Conservation (phyloP, 805 yeast genomes). For the Starmera dryadoides region DNA sequence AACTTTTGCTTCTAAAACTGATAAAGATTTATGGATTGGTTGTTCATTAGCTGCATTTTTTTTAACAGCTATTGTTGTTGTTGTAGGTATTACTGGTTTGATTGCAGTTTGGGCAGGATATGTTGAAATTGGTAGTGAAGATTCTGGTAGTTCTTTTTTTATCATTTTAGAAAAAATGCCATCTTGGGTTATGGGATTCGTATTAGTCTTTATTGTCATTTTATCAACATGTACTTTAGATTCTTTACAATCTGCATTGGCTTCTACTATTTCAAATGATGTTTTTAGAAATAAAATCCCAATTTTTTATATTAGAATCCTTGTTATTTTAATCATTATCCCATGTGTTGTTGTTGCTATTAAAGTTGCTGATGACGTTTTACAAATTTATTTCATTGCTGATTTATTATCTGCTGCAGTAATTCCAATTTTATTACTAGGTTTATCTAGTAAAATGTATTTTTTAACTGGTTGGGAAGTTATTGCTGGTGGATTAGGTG, state of each 20-base stretch:
- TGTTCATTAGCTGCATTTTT: conserved; percentile 68
- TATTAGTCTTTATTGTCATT: conserved; percentile 63
- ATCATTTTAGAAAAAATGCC: conserved; percentile 67
- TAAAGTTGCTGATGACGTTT: conserved; percentile 71
- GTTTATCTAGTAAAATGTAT: conserved; percentile 60
- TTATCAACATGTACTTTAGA: conserved; percentile 87
- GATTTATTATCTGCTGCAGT: conserved; percentile 84
- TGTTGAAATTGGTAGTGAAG: conserved; percentile 33
- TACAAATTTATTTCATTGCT: conserved; percentile 84
- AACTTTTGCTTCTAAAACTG: conserved; percentile 80
- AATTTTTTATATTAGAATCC: conserved; percentile 54
- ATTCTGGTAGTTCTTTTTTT: conserved; percentile 67
- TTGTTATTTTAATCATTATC: conserved; percentile 73
- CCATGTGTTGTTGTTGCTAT: conserved; percentile 84
- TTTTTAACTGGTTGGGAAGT: conserved; percentile 75
- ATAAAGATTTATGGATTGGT: conserved; percentile 70
- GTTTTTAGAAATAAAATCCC: conserved; percentile 75
- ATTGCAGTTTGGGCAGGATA: conserved; percentile 88
- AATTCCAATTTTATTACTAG: conserved; percentile 77
- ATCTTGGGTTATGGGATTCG: conserved; percentile 79
- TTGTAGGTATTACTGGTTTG: conserved; percentile 79
- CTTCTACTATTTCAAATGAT: conserved; percentile 85
- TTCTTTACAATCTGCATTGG: conserved; percentile 81
- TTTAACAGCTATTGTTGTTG: conserved; percentile 52
- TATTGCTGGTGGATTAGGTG: conserved; percentile 78